phyloP scores from a whole-genome alignment of 805 yeast species.

The Saturnispora diversa region DNA sequence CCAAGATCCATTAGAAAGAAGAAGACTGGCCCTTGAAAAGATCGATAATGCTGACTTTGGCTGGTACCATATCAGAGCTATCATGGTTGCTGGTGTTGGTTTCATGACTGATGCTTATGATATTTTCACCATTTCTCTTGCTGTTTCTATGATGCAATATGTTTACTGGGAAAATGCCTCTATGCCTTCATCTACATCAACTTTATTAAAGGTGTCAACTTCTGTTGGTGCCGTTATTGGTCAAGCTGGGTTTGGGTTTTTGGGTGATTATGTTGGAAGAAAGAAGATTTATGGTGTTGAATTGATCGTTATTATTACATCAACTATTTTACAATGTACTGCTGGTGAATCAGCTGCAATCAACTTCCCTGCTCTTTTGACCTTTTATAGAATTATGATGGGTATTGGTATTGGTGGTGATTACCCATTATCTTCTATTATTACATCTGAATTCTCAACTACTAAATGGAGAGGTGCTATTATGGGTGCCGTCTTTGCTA shows the following conservation, averaged over 20 bases:
- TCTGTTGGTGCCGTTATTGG: conserved; percentile 93
- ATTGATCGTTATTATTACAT: conserved; percentile 73
- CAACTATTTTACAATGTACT: conserved; percentile 70
- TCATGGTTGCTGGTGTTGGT: conserved; percentile 86
- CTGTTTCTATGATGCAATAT: conserved; percentile 67
- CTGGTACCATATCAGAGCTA: conserved; percentile 78
- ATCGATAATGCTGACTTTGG: conserved; percentile 74
- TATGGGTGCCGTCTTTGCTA: conserved; percentile 93
- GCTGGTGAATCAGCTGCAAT: conserved; percentile 66
- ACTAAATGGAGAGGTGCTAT: conserved; percentile 98
- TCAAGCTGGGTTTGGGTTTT: conserved; percentile 74
- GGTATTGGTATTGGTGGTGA: conserved; percentile 99
- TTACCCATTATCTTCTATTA: conserved; percentile 88
- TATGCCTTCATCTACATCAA: conserved; percentile 60
- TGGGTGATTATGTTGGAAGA: conserved; percentile 80
- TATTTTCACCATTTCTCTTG: conserved; percentile 83
- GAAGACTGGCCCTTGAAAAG: conserved; percentile 76
- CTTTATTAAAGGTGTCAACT: conserved; percentile 78
- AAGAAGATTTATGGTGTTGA: conserved; percentile 83
- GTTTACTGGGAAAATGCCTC: conserved; percentile 57
- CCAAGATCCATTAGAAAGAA: conserved; percentile 79
- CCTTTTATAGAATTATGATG: conserved; percentile 75
- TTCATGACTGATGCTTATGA: conserved; percentile 90
- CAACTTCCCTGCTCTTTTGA: conserved; percentile 62
- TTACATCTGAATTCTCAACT: conserved; percentile 85